These are phyloP conservation scores for Carpinus viminea DNA, from an alignment of 306 rosid genomes.

Conservation along the genomic window DNA sequence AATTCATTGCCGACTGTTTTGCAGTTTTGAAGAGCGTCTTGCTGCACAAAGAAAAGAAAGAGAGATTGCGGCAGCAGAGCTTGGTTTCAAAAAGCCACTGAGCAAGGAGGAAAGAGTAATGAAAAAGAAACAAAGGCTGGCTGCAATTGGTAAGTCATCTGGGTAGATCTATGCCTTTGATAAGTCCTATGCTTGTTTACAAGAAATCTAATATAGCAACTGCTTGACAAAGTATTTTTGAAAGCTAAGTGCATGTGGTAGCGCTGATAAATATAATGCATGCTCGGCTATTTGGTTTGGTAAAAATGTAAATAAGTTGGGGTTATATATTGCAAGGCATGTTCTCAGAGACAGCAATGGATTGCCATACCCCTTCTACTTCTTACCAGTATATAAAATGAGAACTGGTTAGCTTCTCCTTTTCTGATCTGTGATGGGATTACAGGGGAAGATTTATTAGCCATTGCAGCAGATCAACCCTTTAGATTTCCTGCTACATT, in stretches of 20 bases:
- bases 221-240: slow-evolving; percentile 6
- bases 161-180: slow-evolving; percentile 11
- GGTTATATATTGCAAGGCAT: slow-evolving; percentile 1
- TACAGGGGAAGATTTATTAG: slow-evolving; percentile 91
- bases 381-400: background rate
- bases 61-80: slow-evolving; percentile 65
- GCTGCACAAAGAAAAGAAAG: slow-evolving; percentile 93
- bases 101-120: slow-evolving; percentile 81
- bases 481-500: slow-evolving; percentile 99
- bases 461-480: slow-evolving; percentile 98
- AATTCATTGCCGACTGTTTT: slow-evolving; percentile 17
- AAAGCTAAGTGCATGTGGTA: background rate
- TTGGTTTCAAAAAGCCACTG: slow-evolving; percentile 83
- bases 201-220: background rate
- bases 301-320: background rate
- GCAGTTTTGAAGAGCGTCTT: slow-evolving; percentile 93
- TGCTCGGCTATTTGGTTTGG: background rate
- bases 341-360: background rate
- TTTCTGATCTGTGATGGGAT: background rate
- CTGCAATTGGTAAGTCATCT: slow-evolving; percentile 87
- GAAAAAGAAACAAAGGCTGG: slow-evolving; percentile 95
- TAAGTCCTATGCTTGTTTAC: slow-evolving; percentile 13
- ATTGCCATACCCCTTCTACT: background rate
- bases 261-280: background rate
- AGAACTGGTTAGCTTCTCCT: background rate